phyloP scores from a whole-genome alignment of 1,284 basidiomycete species.

The Jaminaea rosea region DNA sequence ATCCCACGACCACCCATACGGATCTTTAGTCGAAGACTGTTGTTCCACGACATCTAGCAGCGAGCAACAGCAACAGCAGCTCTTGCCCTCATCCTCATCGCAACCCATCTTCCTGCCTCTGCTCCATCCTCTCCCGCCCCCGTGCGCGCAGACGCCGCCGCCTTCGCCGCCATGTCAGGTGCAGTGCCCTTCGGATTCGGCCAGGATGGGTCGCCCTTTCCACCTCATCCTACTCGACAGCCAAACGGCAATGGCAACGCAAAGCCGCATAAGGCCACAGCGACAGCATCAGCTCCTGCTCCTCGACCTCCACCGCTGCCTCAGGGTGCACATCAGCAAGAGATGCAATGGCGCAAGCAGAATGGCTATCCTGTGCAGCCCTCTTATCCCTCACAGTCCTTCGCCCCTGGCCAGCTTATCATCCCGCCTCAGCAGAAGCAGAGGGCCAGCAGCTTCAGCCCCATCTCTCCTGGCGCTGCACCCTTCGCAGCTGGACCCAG shows the following conservation, averaged over 20 bases:
- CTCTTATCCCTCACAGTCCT: constrained; percentile 13
- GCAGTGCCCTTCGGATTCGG: constrained; percentile 40
- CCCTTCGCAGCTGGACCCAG: background rate
- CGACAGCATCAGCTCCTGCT: constrained; percentile 4
- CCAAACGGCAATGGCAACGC: no score
- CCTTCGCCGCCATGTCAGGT: no score
- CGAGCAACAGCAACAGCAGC: no score
- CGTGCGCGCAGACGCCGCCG: no score
- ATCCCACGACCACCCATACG: no score
- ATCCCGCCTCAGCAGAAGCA: constrained; percentile 13
- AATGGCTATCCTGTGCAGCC: constrained; percentile 8
- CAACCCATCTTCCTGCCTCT: no score
- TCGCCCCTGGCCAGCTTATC: no score
- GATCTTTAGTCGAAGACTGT: no score
- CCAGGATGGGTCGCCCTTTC: constrained; percentile 28
- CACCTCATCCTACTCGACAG: no score
- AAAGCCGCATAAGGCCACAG: constrained; percentile 18
- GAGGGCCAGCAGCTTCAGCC: background rate
- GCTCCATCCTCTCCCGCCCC: no score
- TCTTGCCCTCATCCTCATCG: no score
- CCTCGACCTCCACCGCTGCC: constrained; percentile 28
- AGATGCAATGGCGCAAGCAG: constrained; percentile 16
- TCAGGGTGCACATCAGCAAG: constrained; percentile 17
- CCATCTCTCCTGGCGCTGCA: background rate
- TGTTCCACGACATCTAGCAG: no score